Evolutionary conservation across 2,329 filamentous ascomycete genomes (phyloP), one percentile per base, ranked within the genome.

Genomic region (Hymenoscyphus occultus): DNA sequence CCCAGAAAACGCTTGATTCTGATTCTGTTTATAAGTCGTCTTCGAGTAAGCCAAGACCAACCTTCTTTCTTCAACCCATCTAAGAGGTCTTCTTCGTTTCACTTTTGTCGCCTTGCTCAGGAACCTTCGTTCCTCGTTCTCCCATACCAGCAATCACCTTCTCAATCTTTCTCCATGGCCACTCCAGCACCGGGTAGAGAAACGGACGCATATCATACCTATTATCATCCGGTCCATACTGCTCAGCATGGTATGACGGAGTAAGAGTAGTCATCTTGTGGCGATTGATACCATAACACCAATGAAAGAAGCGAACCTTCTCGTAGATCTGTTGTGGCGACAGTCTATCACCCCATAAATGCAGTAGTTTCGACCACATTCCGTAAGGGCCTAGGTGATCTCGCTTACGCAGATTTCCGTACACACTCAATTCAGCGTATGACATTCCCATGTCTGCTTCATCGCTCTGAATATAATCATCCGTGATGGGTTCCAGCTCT

Each of bases 401-500:
- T 40, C 77, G 76, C 69, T 83, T 83, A 2, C 81, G 76, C 75
- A 71, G 75, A 80, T 3, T 82, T 79, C 16, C 81, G 74, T 61
- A 83, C 69, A 74, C 71, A 12, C 75, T 76, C 28, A 83, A 75
- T 66, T 84, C 81, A 39, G 77, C 75, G 58, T 84, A 84, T 0
- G 80, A 81, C 77, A 84, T 80, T n/a, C 72, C 79, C 70, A 83
- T 81, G 80, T 54, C 81, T 72, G 61, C 71, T 22, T 82, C 80
- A 59, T 83, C 80, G 35, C 73, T 76, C 68, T 83, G 81, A 1
- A 81, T 78, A 70, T 90, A 89, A 16, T 80, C 80, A 1, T 83
- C 80, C 0, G 87, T 89, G 58, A 90, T 85, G 7, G 90, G 90
- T 70, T 90, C 84, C 5, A 85, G 79, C 73, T 89, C 87, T 3